phyloP scores from a whole-genome alignment of 2,329 filamentous ascomycete genomes.

The Exophiala alcalophila region DNA sequence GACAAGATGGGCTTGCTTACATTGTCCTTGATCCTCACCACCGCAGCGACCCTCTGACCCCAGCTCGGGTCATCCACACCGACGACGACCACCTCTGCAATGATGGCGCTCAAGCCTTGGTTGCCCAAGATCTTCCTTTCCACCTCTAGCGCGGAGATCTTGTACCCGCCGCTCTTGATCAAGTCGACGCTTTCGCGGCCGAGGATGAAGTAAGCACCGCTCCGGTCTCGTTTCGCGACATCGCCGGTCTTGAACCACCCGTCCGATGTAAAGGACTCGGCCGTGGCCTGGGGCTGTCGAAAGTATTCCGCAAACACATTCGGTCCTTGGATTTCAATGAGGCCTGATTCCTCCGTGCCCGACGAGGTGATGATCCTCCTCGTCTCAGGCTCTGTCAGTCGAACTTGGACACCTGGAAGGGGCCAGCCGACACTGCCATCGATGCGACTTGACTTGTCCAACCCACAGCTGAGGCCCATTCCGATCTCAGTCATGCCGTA shows the following conservation, averaged over 20 bases:
- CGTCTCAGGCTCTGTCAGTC: constrained; percentile 43
- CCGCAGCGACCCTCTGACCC: constrained; percentile 91
- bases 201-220: constrained; percentile 90
- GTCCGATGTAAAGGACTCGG: constrained; percentile 40
- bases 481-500: constrained; percentile 88
- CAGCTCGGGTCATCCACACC: constrained; percentile 82
- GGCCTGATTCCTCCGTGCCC: constrained; percentile 38
- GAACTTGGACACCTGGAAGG: constrained; percentile 47
- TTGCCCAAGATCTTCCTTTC: constrained; percentile 88
- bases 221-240: constrained; percentile 75
- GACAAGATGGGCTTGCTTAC: constrained; percentile 24
- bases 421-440: constrained; percentile 67
- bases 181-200: constrained; percentile 87
- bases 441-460: constrained; percentile 71
- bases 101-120: constrained; percentile 51
- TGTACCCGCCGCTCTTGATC: constrained; percentile 95
- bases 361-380: constrained; percentile 33
- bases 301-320: constrained; percentile 45
- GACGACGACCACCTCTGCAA: constrained; percentile 82
- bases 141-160: constrained; percentile 86
- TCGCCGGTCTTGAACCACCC: constrained; percentile 99
- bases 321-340: constrained; percentile 44
- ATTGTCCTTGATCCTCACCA: constrained; percentile 50
- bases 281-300: constrained; percentile 30
- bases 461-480: constrained; percentile 91